Percentiles rank a stretch among this genome's conserved stretches.
Evolutionary conservation across 116 monocot species (phyloP).

Genomic region (Iris pallida): DNA sequence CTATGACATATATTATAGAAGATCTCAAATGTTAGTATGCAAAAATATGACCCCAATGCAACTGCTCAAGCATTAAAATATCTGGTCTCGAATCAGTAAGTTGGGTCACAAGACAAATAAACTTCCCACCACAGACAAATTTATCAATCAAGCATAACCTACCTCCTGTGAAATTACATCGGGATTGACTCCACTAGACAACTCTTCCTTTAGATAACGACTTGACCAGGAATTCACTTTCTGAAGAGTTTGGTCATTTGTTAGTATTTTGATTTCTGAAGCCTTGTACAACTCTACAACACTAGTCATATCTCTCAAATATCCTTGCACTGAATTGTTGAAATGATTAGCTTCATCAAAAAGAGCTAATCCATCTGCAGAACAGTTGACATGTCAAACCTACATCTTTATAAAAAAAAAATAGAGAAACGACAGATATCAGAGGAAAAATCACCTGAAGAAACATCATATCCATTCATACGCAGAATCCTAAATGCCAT

Average conservation of each 20-base stretch:
- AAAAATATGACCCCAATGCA: too few relatives aligned
- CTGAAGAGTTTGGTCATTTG: conserved; percentile 46
- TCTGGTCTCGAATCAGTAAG: too few relatives aligned
- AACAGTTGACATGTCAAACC: conserved; percentile 2
- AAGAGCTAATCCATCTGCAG: conserved; percentile 39
- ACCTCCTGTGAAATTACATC: conserved; percentile 41
- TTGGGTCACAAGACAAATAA: too few relatives aligned
- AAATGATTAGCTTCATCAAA: conserved; percentile 36
- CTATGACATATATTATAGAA: too few relatives aligned
- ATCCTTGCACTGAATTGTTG: conserved; percentile 34
- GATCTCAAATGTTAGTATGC: too few relatives aligned
- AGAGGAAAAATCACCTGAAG: conserved; percentile 25
- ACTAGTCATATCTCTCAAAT: conserved; percentile 36
- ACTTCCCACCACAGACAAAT: too few relatives aligned
- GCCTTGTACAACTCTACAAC: conserved; percentile 77
- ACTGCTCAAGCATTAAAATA: too few relatives aligned
- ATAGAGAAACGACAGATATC: neutral
- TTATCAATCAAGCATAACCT: neutral
- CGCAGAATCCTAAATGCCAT: conserved; percentile 84
- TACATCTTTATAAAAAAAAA: neutral
- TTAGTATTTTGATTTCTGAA: conserved; percentile 53
- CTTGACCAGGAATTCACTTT: conserved; percentile 53
- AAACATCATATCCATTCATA: conserved; percentile 72
- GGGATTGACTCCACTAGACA: conserved; percentile 3
- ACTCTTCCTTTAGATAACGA: conserved; percentile 29